Conservation (phyloP, 345 rosid species). For the Mangifera indica region DNA sequence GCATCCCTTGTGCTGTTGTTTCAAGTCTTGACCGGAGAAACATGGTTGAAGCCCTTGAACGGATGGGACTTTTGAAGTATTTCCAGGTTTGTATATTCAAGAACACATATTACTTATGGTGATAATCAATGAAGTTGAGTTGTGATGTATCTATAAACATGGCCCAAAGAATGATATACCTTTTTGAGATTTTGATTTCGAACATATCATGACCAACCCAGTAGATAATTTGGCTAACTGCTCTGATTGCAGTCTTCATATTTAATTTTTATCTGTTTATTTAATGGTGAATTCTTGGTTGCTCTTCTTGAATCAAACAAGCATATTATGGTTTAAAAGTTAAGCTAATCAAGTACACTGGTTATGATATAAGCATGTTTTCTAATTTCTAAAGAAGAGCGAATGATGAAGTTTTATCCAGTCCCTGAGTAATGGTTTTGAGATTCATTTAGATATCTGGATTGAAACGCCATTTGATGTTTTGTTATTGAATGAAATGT, state of each 20-base stretch:
- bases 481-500: too few relatives aligned
- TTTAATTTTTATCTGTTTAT: slow-evolving; percentile 1
- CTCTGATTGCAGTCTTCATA: not conserved
- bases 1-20: slow-evolving; percentile 94
- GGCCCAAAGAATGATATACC: not conserved
- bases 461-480: too few relatives aligned
- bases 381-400: not conserved
- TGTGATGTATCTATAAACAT: not conserved
- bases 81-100: slow-evolving; percentile 58
- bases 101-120: not conserved
- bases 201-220: not conserved
- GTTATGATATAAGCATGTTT: not conserved
- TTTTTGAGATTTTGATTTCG: not conserved
- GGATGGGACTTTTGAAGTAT: slow-evolving; percentile 74
- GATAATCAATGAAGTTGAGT: not conserved
- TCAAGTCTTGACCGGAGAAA: slow-evolving; percentile 80
- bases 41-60: slow-evolving; percentile 70
- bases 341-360: not conserved
- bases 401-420: not conserved
- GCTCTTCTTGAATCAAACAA: not conserved
- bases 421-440: not conserved
- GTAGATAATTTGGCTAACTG: not conserved
- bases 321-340: not conserved
- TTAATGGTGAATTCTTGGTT: not conserved
- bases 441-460: not conserved